phyloP scores from a whole-genome alignment of 2,329 filamentous ascomycete genomes.

The Sordariomycetes sp. region DNA sequence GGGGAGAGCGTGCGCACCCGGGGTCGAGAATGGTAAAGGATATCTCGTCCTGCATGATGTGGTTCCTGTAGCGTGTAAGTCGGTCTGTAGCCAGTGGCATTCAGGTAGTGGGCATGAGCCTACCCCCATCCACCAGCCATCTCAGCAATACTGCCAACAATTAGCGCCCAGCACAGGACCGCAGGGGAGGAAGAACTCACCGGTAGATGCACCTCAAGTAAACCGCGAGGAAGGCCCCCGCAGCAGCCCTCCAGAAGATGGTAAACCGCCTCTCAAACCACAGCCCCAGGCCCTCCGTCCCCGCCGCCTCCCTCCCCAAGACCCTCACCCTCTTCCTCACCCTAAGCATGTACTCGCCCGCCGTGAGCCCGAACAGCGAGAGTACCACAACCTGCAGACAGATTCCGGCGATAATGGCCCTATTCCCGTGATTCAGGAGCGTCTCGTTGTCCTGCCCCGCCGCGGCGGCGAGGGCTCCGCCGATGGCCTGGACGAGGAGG shows the following conservation, averaged over 20 bases:
- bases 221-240: slow-evolving; percentile 28
- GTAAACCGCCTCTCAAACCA: slow-evolving; percentile 30
- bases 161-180: neutral
- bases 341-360: slow-evolving; percentile 30
- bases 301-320: slow-evolving; percentile 14
- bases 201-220: slow-evolving; percentile 41
- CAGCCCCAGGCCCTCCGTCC: slow-evolving; percentile 17
- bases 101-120: neutral
- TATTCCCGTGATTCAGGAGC: slow-evolving; percentile 31
- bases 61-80: slow-evolving; percentile 19
- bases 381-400: slow-evolving; percentile 39
- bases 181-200: slow-evolving; percentile 16
- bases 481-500: slow-evolving; percentile 44
- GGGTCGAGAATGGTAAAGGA: slow-evolving; percentile 44
- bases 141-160: slow-evolving; percentile 36
- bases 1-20: neutral
- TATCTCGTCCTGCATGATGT: slow-evolving; percentile 48
- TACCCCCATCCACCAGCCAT: slow-evolving; percentile 49
- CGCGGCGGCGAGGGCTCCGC: slow-evolving; percentile 39
- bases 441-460: slow-evolving; percentile 23
- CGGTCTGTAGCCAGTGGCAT: neutral
- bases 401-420: slow-evolving; percentile 39
- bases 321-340: slow-evolving; percentile 22
- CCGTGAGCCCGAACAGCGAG: slow-evolving; percentile 26
- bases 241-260: slow-evolving; percentile 27